phyloP scores from a whole-genome alignment of 768 basidiomycete species.

The Tremella fuciformis region DNA sequence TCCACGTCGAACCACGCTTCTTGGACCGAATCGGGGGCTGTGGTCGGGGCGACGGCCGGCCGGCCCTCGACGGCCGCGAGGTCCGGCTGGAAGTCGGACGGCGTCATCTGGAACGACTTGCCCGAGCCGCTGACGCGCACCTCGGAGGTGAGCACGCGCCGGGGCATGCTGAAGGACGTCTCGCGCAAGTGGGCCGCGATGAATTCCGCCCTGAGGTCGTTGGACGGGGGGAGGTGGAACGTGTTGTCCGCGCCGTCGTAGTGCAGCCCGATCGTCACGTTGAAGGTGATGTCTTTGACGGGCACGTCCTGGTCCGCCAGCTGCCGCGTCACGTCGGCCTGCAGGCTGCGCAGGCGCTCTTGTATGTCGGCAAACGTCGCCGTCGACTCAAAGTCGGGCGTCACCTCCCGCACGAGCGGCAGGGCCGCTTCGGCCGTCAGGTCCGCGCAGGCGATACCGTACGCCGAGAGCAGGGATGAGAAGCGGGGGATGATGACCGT shows the following conservation, averaged over 20 bases:
- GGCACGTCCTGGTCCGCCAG: slow-evolving; percentile 51
- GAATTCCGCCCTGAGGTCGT: slow-evolving; percentile 77
- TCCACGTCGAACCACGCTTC: not conserved
- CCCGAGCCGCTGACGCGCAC: slow-evolving; percentile 91
- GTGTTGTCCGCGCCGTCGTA: slow-evolving; percentile 65
- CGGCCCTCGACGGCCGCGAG: not conserved
- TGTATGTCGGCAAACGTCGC: not conserved
- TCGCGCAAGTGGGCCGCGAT: slow-evolving; percentile 74
- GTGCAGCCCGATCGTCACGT: slow-evolving; percentile 58
- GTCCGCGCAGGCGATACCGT: slow-evolving; percentile 66
- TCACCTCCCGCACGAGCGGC: not conserved
- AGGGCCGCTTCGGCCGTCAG: slow-evolving; percentile 7
- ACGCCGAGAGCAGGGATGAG: slow-evolving; percentile 88
- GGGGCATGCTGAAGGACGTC: slow-evolving; percentile 87
- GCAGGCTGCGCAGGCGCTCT: not conserved
- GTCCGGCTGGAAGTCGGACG: not conserved
- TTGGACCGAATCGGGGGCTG: too few relatives aligned
- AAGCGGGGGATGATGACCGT: slow-evolving; percentile 17
- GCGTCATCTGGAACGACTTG: not conserved
- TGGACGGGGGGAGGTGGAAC: slow-evolving; percentile 47
- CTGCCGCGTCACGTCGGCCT: too few relatives aligned
- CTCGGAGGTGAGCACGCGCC: slow-evolving; percentile 79
- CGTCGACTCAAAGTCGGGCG: slow-evolving; percentile 43
- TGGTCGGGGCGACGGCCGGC: slow-evolving; percentile 12
- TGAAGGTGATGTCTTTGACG: slow-evolving; percentile 65